Evolutionary conservation across 1,284 basidiomycete genomes (phyloP).

Genomic region (Cryptococcus neoformans): DNA sequence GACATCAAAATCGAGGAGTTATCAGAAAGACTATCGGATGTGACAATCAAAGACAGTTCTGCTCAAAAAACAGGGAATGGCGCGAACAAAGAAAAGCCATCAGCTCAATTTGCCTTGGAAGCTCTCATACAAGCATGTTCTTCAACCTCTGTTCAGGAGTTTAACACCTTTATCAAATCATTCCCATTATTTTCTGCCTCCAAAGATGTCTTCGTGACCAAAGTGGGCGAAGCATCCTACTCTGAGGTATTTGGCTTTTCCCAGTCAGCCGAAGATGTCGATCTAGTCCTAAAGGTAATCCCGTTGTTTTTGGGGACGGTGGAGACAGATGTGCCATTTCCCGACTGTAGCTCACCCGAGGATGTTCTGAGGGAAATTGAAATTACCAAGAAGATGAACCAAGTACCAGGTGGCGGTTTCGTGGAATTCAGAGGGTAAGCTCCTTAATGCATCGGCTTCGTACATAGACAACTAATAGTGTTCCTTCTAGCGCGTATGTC

Average conservation of each 20-base stretch:
- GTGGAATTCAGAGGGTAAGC: slow-evolving; percentile 65
- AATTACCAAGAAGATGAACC: slow-evolving; percentile 74
- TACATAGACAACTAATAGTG: slow-evolving; percentile 1
- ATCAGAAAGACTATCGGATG: background rate
- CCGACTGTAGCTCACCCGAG: slow-evolving; percentile 63
- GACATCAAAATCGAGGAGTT: background rate
- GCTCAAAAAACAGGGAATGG: background rate
- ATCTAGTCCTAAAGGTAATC: slow-evolving; percentile 31
- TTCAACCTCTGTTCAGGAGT: background rate
- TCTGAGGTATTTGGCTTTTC: slow-evolving; percentile 92
- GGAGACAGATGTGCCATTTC: background rate
- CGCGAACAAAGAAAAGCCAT: background rate
- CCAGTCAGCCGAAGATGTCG: background rate
- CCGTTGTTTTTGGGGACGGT: slow-evolving; percentile 16
- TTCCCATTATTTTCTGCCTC: slow-evolving; percentile 2
- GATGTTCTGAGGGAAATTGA: slow-evolving; percentile 86
- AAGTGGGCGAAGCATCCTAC: slow-evolving; percentile 95
- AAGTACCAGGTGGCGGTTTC: slow-evolving; percentile 65
- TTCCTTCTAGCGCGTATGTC: slow-evolving; percentile 60
- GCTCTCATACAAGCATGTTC: slow-evolving; percentile 3
- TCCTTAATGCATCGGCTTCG: background rate
- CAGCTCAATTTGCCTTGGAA: background rate
- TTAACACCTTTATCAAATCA: slow-evolving; percentile 8
- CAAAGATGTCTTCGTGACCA: slow-evolving; percentile 53
- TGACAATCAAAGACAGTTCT: background rate